Conservation (phyloP, 1,284 basidiomycete species). For the Rhodotorula mucilaginosa region DNA sequence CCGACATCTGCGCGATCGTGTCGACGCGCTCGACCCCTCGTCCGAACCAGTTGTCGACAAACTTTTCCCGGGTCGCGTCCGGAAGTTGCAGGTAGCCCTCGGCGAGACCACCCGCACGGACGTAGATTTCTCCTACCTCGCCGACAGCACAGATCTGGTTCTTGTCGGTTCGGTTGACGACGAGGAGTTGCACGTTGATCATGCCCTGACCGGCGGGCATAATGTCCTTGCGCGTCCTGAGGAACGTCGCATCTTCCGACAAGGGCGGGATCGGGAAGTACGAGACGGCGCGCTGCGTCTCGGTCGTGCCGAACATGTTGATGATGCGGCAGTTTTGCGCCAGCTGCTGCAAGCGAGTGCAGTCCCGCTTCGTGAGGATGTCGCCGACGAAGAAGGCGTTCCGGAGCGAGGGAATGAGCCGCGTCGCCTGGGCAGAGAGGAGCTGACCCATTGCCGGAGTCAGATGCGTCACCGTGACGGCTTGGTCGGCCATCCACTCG, state of each 20-base stretch:
- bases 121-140: constrained; percentile 98
- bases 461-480: constrained; percentile 89
- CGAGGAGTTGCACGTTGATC: constrained; percentile 95
- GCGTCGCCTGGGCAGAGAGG: constrained; percentile 89
- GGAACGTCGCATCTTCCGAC: constrained; percentile 79
- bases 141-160: constrained; percentile 88
- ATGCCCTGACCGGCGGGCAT: constrained; percentile 98
- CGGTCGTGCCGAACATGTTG: constrained; percentile 99
- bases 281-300: constrained; percentile 97
- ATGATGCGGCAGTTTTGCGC: constrained; percentile 91
- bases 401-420: constrained; percentile 77
- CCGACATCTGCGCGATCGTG: constrained; percentile 57
- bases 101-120: constrained; percentile 90
- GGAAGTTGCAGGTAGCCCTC: constrained; percentile 86
- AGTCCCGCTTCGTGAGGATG: constrained; percentile 96
- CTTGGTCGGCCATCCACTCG: constrained; percentile 94
- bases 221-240: constrained; percentile 93
- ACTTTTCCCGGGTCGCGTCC: constrained; percentile 83
- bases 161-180: constrained; percentile 90
- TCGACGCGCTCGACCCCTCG: constrained; percentile 61
- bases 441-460: constrained; percentile 99
- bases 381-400: constrained; percentile 99
- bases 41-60: constrained; percentile 88
- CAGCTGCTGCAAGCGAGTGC: constrained; percentile 87
- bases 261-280: constrained; percentile 93